Percentiles rank a stretch among this genome's conserved stretches.
These are phyloP conservation scores for Chlamydomonas reinhardtii DNA, from an alignment of 163 green algal species.

Conservation along the genomic window DNA sequence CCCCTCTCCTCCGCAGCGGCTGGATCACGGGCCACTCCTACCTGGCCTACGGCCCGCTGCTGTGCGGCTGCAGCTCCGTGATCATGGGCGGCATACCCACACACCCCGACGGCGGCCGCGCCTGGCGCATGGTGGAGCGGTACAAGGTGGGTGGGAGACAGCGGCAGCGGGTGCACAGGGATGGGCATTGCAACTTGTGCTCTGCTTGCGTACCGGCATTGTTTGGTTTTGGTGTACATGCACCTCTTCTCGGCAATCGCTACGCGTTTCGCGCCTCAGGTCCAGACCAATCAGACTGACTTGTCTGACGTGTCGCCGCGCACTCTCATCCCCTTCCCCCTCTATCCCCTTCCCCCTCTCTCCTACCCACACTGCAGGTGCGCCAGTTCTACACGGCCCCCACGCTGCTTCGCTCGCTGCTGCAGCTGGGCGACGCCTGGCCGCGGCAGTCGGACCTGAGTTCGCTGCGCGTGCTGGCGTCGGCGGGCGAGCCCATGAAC, in stretches of 20 bases:
- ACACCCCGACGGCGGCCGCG: constrained; percentile 87
- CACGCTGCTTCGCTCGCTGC: constrained; percentile 91
- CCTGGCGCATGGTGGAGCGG: constrained; percentile 94
- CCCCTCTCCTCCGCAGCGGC: constrained; percentile 83
- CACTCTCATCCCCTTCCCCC: too few species aligned
- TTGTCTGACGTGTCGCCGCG: too few species aligned
- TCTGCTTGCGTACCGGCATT: too few species aligned
- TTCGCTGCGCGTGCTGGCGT: constrained; percentile 76
- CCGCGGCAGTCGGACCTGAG: constrained; percentile 69
- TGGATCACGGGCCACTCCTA: constrained; percentile 99
- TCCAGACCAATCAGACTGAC: too few species aligned
- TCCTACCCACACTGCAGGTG: constrained; percentile 60
- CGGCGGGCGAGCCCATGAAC: constrained; percentile 87
- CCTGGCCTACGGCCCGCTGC: constrained; percentile 93
- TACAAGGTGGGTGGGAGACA: constrained; percentile 90
- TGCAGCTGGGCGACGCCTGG: constrained; percentile 82
- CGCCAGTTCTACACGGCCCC: constrained; percentile 96
- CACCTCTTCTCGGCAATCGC: too few species aligned
- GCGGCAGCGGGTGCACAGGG: too few species aligned
- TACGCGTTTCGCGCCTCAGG: too few species aligned
- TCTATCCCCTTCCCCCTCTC: too few species aligned
- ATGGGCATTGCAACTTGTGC: too few species aligned
- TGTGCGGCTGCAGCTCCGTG: constrained; percentile 86
- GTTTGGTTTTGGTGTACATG: too few species aligned
- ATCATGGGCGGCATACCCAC: constrained; percentile 93